Base-by-base conservation (phyloP, 202 grass and related monocot species). In the Elaeis oleifera region DNA sequence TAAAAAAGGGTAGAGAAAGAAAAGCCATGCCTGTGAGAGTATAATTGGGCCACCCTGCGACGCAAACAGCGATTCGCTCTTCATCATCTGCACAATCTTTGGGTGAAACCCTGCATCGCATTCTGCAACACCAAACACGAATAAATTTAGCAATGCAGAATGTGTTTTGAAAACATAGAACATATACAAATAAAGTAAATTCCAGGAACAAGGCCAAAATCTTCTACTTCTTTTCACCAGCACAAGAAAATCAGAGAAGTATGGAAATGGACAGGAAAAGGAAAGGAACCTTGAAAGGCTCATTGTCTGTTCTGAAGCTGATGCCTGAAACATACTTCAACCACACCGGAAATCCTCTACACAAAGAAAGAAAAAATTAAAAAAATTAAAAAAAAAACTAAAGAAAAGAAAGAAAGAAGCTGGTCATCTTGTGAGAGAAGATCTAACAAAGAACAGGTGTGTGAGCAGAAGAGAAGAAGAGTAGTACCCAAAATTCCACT, bases 401-500 rank as follows among this genome's bases (percentile, higher is more conserved):
- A 68, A 17, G 18, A 22, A 54, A 28, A 18, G 8, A 19, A 17
- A 51, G 48, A 71, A 23, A 51, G 19, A 16, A 27, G 51, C 3
- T n/a, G 20, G 27, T 9, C 18, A 63, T 50, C 4, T 16, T 6
- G 36, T 25, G 26, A 23, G 15, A 31, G 6, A 29, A 67, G 2
- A 20, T 7, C 5, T 28, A 67, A 31, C 20, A 16, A 22, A 36
- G 17, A 55, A 36, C 16, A 36, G 13, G 57, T 18, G 51, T 50
- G 15, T 8, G 19, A 24, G 39, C 27, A 28, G 3, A 5, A 3
- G 4, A 27, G 26, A 4, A 59, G 23, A 26, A 44, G 36, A 67
- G 64, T 49, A 55, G 66, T 89, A 99, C 94, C 94, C 94, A 25
- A 99, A 99, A 87, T 99, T 99, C 94, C 94, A 99, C 70, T 99